Conservation (phyloP, 345 rosid species). For the Conringia planisiliqua region DNA sequence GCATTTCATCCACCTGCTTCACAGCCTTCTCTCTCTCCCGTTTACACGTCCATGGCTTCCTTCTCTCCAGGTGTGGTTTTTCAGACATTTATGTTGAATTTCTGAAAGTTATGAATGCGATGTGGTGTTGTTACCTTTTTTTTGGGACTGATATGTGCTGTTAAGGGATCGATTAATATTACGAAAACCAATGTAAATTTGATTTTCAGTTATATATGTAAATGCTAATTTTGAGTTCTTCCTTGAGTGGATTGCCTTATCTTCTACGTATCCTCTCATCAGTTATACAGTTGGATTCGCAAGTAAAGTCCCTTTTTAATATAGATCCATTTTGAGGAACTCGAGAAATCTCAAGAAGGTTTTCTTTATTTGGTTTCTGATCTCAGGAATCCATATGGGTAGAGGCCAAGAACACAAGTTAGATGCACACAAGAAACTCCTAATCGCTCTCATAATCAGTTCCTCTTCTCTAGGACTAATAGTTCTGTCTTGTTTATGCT, state of each 20-base stretch:
- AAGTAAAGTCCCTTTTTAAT: background rate
- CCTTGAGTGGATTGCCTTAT: background rate
- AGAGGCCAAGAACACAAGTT: constrained; percentile 43
- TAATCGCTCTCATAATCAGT: constrained; percentile 47
- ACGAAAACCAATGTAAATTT: background rate
- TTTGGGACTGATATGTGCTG: background rate
- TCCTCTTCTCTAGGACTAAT: constrained; percentile 45
- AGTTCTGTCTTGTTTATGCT: constrained; percentile 11
- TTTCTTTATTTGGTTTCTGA: constrained; percentile 17
- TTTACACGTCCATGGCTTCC: constrained; percentile 58
- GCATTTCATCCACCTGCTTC: constrained; percentile 29
- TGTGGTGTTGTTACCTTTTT: background rate
- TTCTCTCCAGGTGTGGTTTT: constrained; percentile 54
- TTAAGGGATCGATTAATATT: background rate
- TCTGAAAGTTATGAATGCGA: no score
- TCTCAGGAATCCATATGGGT: constrained; percentile 47
- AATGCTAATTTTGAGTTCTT: constrained; percentile 1
- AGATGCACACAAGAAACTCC: constrained; percentile 49
- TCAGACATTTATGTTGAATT: no score
- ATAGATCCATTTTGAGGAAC: background rate
- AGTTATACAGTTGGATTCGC: background rate
- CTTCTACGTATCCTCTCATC: constrained; percentile 17
- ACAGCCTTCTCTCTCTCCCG: constrained; percentile 40
- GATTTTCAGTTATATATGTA: background rate
- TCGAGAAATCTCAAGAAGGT: background rate